A percentile compares a stretch with the other conserved stretches of the same genome.
Conservation (phyloP, 2,329 filamentous ascomycete genomes). For the Neofusicoccum parvum region DNA sequence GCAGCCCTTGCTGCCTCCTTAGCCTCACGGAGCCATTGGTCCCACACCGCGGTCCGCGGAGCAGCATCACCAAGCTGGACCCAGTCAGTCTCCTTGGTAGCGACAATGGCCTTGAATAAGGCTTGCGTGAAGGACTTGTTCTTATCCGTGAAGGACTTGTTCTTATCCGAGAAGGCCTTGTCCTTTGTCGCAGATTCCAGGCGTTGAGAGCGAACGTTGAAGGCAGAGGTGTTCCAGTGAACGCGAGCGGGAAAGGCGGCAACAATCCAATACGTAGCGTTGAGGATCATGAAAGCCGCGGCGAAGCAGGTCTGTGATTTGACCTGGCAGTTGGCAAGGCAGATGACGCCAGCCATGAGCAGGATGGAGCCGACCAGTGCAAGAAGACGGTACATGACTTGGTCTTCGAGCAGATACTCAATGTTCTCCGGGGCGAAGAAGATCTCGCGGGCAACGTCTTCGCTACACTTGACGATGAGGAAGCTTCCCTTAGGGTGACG, state of each 20-base stretch:
- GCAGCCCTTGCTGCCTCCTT: conserved; percentile 22
- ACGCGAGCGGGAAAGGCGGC: conserved; percentile 50
- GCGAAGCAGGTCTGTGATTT: conserved; percentile 53
- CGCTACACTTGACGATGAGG: conserved; percentile 52
- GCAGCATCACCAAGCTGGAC: conserved; percentile 43
- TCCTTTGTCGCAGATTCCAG: not conserved
- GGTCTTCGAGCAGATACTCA: conserved; percentile 46
- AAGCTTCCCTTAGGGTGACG: conserved; percentile 55
- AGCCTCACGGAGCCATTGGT: conserved; percentile 44
- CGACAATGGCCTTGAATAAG: conserved; percentile 52
- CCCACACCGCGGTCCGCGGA: conserved; percentile 46
- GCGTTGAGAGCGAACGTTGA: conserved; percentile 34
- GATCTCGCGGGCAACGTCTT: conserved; percentile 53
- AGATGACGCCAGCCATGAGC: conserved; percentile 56
- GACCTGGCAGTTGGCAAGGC: conserved; percentile 52
- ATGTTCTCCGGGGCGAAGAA: conserved; percentile 56
- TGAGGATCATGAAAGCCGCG: conserved; percentile 52
- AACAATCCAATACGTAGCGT: conserved; percentile 54
- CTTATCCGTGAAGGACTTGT: conserved; percentile 29
- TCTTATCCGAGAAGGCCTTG: conserved; percentile 29
- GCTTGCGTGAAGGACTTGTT: conserved; percentile 49
- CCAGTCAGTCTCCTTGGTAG: conserved; percentile 49
- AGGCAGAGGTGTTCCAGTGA: conserved; percentile 53
- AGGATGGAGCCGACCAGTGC: conserved; percentile 54
- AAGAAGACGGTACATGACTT: conserved; percentile 47